Base-by-base conservation (phyloP, 2,329 filamentous ascomycete genomes). In the Chaetomium olivaceum region DNA sequence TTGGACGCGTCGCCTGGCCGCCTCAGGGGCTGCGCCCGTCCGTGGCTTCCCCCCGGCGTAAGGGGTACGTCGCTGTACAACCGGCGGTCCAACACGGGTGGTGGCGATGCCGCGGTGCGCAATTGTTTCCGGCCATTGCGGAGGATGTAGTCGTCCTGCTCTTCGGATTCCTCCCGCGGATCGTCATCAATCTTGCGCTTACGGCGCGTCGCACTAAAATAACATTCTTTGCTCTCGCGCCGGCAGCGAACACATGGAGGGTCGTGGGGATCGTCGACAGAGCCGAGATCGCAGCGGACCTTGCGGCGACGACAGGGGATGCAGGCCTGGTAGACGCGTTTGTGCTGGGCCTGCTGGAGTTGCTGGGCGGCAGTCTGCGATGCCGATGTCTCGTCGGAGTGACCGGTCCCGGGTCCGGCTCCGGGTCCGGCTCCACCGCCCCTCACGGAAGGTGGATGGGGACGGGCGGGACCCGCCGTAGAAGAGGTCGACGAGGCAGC, bases 141-240 rank as follows among this genome's bases (percentile, higher is more conserved):
- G 36, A 90, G 76, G 65, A 90, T 86, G 76, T 91, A 91, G 69
- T 92, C 89, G 71, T 87, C 85, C 64, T 81, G 80, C 31, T 77
- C 77, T 64, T 78, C 78, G 16, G 39, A 43, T 61, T 84, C 83
- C 23, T 91, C 82, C 71, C 67, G 16, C 11, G 67, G 61, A n/a
- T 58, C 67, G 29, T 71, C 70, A 31, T 70, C 68, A 12, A 85
- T 85, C 83, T 95, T 96, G 76, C 93, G 88, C 87, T 98, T 98
- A 75, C 95, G 89, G 59, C 95, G 86, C 36, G 93, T 98, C 23
- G 93, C 92, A 68, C 93, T 96, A 82, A 99, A 99, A 84, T 90
- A 96, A 82, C 95, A 99, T 74, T 97, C 90, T 78, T 98, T 98
- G 80, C 90, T 92, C 82, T 99, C 95, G 71, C 95, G 89, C 61